Percentiles rank a stretch among this genome's conserved stretches.
These are phyloP conservation scores for Aspergillus diversus DNA, from an alignment of 495 filamentous ascomycete genomes.

Conservation along the genomic window DNA sequence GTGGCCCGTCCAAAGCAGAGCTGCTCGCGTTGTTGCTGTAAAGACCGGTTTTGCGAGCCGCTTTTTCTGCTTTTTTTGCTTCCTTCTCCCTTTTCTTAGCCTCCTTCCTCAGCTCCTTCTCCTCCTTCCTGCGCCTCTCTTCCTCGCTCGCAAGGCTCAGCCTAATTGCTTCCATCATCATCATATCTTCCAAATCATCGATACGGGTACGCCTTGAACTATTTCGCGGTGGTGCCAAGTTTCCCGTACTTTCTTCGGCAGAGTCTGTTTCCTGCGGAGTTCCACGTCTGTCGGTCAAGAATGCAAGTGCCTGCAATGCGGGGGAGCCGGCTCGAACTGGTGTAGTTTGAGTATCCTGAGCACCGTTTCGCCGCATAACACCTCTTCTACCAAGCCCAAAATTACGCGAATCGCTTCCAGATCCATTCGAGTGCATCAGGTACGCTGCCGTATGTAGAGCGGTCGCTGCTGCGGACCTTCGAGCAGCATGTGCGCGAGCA, in stretches of 20 bases:
- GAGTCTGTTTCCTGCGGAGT: constrained; percentile 40
- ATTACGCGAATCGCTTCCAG: constrained; percentile 51
- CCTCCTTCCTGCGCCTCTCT: constrained; percentile 77
- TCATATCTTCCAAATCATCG: constrained; percentile 94
- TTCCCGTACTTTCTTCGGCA: constrained; percentile 46
- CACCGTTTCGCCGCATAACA: constrained; percentile 45
- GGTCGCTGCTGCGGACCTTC: constrained; percentile 89
- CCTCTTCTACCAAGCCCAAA: constrained; percentile 54
- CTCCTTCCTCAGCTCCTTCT: constrained; percentile 79
- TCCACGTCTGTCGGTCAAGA: constrained; percentile 53
- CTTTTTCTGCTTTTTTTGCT: constrained; percentile 76
- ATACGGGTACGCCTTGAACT: constrained; percentile 68
- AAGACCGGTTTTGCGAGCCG: constrained; percentile 57
- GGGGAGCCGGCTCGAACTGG: constrained; percentile 45
- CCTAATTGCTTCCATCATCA: constrained; percentile 96
- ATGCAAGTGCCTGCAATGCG: constrained; percentile 54
- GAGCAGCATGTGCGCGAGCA: constrained; percentile 79
- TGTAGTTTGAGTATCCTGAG: constrained; percentile 31
- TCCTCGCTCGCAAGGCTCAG: constrained; percentile 89
- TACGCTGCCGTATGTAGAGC: constrained; percentile 95
- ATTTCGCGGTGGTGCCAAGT: constrained; percentile 53
- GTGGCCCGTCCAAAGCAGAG: constrained; percentile 39
- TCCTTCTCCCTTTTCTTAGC: constrained; percentile 83
- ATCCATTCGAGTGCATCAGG: constrained; percentile 69
- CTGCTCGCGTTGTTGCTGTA: constrained; percentile 51